Evolutionary conservation across 2,329 filamentous ascomycete genomes (phyloP), one percentile per base, ranked within the genome.

Genomic region (Cercospora canescens): DNA sequence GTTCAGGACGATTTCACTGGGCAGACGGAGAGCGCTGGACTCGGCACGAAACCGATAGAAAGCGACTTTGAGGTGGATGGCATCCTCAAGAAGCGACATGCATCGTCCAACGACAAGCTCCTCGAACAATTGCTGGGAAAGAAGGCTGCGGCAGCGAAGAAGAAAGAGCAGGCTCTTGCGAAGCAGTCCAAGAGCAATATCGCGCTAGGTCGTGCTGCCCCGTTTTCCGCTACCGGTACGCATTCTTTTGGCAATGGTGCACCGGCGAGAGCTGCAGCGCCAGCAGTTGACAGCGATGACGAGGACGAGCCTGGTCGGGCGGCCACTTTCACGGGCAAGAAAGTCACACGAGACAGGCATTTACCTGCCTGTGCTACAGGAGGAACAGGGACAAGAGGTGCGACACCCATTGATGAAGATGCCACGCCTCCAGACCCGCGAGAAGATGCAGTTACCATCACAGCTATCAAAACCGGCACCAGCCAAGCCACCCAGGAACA

Each of bases 1-100:
- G 86, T 88, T 67, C 79, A 85, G 71, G 83, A 85, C 67, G 79
- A 86, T 45, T 86, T 85, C 70, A 81, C 79, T n/a, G 54, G 66
- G 63, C 58, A 65, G 21, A 65, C 58, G 21, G 70, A 71, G 37
- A 39, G 50, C 60, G 55, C 62, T 26, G 69, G 69, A 14, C 54
- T 71, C 12, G 70, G 68, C 26, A 62, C 65, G 2, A 63, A 45
- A n/a, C 41, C 59, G 14, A 59, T 57, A 12, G 39, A 65, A 16
- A 62, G 54, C 11, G 66, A 70, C 37, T 60, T 50, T 16, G 62
- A 67, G n/a, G 30, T 70, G 12, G 77, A 80, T 66, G 76, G 77
- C 21, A 75, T 73, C 26, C 77, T 81, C 59, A 78, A 74, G 61
- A 74, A 72, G 11, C 73, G 74, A 56, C 70, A 73, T n/a, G 72